phyloP scores from a whole-genome alignment of 768 basidiomycete genomes.

The Psilocybe tampanensis region DNA sequence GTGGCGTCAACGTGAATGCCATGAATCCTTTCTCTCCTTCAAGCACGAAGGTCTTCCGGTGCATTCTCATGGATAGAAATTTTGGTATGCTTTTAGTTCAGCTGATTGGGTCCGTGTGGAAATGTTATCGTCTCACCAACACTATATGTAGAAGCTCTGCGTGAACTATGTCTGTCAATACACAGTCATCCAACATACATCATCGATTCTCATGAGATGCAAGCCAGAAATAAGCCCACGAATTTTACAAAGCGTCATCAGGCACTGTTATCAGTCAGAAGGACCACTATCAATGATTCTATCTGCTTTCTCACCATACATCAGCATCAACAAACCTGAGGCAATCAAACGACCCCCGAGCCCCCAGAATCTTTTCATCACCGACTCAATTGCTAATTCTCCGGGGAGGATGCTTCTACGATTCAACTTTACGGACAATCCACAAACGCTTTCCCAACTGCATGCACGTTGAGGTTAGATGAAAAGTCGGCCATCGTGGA shows the following conservation, averaged over 20 bases:
- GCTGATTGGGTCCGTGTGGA: not conserved
- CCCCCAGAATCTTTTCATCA: not conserved
- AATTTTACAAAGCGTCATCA: conserved; percentile 1
- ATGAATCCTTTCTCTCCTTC: too few species aligned
- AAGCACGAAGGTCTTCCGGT: too few species aligned
- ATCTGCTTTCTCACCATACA: not conserved
- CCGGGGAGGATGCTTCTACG: not conserved
- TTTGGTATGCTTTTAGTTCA: not conserved
- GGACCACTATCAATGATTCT: not conserved
- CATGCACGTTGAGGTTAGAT: not conserved
- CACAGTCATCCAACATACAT: not conserved
- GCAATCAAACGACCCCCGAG: not conserved
- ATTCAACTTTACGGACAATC: not conserved
- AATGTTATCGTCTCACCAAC: not conserved
- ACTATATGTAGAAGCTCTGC: not conserved
- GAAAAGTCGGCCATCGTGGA: too few species aligned
- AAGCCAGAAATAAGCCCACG: not conserved
- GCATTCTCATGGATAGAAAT: too few species aligned
- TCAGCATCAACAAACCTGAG: not conserved
- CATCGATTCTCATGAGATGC: not conserved
- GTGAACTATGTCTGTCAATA: too few species aligned
- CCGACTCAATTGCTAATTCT: not conserved
- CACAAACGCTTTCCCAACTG: not conserved
- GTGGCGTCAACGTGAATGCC: too few species aligned
- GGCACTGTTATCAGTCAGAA: not conserved